Percentiles rank a stretch among this genome's conserved stretches.
Conservation (phyloP, 2,329 filamentous ascomycete genomes). For the Coleophoma eucalyptorum region DNA sequence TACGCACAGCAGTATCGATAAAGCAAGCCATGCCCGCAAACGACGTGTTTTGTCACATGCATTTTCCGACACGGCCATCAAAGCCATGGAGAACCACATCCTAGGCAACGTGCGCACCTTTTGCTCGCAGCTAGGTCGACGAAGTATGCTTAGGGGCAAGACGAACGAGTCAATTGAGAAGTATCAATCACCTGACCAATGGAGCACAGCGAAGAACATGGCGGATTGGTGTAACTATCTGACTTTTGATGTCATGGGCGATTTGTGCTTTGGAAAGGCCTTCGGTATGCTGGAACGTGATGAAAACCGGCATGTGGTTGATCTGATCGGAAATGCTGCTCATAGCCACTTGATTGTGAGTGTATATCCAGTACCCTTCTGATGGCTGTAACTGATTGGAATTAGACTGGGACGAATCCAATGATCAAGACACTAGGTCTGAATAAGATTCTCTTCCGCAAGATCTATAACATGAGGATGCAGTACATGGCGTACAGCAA, state of each 20-base stretch:
- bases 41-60: slow-evolving; percentile 60
- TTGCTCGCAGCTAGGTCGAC: slow-evolving; percentile 46
- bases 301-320: slow-evolving; percentile 63
- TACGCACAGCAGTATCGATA: slow-evolving; percentile 70
- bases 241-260: slow-evolving; percentile 47
- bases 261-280: slow-evolving; percentile 45
- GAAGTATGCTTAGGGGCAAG: neutral
- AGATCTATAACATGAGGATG: slow-evolving; percentile 62
- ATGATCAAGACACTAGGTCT: slow-evolving; percentile 62
- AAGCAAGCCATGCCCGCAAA: slow-evolving; percentile 66
- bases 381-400: slow-evolving; percentile 32
- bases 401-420: slow-evolving; percentile 58
- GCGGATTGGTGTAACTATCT: slow-evolving; percentile 36
- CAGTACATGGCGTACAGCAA: slow-evolving; percentile 71
- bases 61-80: slow-evolving; percentile 39
- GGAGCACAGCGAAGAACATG: slow-evolving; percentile 59
- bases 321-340: slow-evolving; percentile 63
- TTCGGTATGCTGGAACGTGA: slow-evolving; percentile 42
- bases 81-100: slow-evolving; percentile 27
- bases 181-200: slow-evolving; percentile 24
- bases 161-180: slow-evolving; percentile 1
- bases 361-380: neutral
- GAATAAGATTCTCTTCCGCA: slow-evolving; percentile 64
- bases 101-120: slow-evolving; percentile 45
- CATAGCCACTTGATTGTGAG: slow-evolving; percentile 63